These are phyloP conservation scores for Neurospora tetrasperma DNA, from an alignment of 495 filamentous ascomycete genomes.

Conservation along the genomic window DNA sequence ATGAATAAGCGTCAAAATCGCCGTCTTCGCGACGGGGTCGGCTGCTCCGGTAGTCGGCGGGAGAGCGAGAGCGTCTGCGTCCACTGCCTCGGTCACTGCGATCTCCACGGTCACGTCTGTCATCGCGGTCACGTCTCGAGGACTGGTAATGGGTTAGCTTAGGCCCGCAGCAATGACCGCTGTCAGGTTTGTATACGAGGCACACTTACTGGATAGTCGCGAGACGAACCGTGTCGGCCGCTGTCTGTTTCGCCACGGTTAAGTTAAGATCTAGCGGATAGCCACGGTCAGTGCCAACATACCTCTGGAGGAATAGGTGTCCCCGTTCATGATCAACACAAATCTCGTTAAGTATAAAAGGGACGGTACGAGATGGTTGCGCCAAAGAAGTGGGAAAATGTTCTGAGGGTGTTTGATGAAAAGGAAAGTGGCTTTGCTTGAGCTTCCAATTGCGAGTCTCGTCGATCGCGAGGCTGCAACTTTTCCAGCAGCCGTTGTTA, in stretches of 20 bases:
- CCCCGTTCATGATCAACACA: slow-evolving; percentile 68
- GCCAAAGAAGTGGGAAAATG: slow-evolving; percentile 3
- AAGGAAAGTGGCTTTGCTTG: slow-evolving; percentile 1
- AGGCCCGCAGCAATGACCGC: neutral
- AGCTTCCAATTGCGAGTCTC: neutral
- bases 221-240: slow-evolving; percentile 56
- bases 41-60: slow-evolving; percentile 47
- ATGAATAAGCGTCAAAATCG: slow-evolving; percentile 81
- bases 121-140: slow-evolving; percentile 39
- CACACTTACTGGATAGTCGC: slow-evolving; percentile 59
- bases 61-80: slow-evolving; percentile 66
- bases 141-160: slow-evolving; percentile 10
- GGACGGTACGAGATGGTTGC: slow-evolving; percentile 8
- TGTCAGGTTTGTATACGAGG: neutral
- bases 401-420: neutral
- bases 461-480: slow-evolving; percentile 29
- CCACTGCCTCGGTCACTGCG: slow-evolving; percentile 45
- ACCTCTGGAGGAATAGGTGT: slow-evolving; percentile 76
- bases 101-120: slow-evolving; percentile 35
- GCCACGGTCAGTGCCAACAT: slow-evolving; percentile 20
- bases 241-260: slow-evolving; percentile 36
- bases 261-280: slow-evolving; percentile 10
- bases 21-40: slow-evolving; percentile 50
- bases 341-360: neutral
- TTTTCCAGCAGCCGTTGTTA: slow-evolving; percentile 15